Evolutionary conservation across 78 protist genomes (phyloP), one percentile per base, ranked within the genome.

Genomic region (Dictyostelium brefeldianum): DNA sequence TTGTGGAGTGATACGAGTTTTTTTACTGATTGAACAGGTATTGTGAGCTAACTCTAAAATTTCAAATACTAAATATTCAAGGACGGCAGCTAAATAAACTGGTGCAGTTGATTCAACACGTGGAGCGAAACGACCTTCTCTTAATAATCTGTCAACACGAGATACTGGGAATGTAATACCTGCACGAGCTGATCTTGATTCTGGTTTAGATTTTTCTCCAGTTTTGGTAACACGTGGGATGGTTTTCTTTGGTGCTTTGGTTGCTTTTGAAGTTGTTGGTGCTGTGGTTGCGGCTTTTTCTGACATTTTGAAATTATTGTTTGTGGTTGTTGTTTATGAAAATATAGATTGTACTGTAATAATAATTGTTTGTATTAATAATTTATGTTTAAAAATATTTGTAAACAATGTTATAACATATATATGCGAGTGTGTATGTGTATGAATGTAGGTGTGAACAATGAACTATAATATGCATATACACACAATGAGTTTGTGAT

Each of bases 11-110:
- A 99, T 99, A 90, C 99, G 96, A 15, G 87, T 54, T 94, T 95
- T 97, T 80, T 96, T 96, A 96, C 96, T 80, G 93, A 96, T 98
- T 50, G 97, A 94, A 51, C 99, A 96, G 48, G 97, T 98, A 93
- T 98, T 99, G 77, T 98, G 98, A 11, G 99, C 99, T 31, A 98
- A 90, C 94, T 98, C 99, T 79, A 99, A 96, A 36, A 98, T 96
- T 89, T 99, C 99, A 50, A 98, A 99, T 2, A 98, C 90, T 53
- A 98, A 89, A 96, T 99, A 99, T 94, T 99, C 99, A 29, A 98
- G 80, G 47, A 99, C 99, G 87, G 99, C 99, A 5, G 99, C 98
- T 31, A 98, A 89, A 97, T 98, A 98, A 29, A 99, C 99, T 53
- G 96, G 95, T 31, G 96, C 96, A n/a, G 64, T 91, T 5, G 84